phyloP scores from a whole-genome alignment of 805 yeast species.

The Danielia oregonensis region DNA sequence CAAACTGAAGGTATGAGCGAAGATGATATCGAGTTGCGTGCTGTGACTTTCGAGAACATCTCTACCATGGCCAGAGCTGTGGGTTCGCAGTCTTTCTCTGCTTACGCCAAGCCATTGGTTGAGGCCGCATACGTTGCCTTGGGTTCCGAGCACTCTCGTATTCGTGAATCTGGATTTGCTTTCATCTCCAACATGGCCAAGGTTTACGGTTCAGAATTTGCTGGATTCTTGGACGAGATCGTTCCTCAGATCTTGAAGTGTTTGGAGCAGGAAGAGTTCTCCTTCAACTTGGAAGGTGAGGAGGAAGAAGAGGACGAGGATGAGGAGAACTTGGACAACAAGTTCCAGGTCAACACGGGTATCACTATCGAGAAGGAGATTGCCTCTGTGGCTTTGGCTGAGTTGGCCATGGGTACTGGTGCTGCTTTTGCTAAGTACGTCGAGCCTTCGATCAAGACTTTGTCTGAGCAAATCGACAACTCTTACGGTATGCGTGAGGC shows the following conservation, averaged over 20 bases:
- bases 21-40: slow-evolving; percentile 87
- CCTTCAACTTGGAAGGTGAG: slow-evolving; percentile 49
- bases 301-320: slow-evolving; percentile 51
- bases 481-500: slow-evolving; percentile 91
- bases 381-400: slow-evolving; percentile 86
- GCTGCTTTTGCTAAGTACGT: slow-evolving; percentile 74
- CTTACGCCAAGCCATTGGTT: slow-evolving; percentile 82
- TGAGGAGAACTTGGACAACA: slow-evolving; percentile 63
- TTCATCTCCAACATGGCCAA: slow-evolving; percentile 91
- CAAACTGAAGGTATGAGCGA: slow-evolving; percentile 75
- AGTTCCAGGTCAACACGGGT: slow-evolving; percentile 87
- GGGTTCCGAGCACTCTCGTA: slow-evolving; percentile 71
- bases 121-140: slow-evolving; percentile 82
- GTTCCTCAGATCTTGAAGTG: slow-evolving; percentile 83
- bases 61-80: slow-evolving; percentile 97
- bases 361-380: slow-evolving; percentile 93
- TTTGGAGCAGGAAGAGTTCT: slow-evolving; percentile 82
- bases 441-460: slow-evolving; percentile 59
- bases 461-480: slow-evolving; percentile 71
- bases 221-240: slow-evolving; percentile 76
- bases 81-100: slow-evolving; percentile 82
- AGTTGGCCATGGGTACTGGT: slow-evolving; percentile 84
- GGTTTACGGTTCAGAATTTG: slow-evolving; percentile 87
- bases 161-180: slow-evolving; percentile 93
- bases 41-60: slow-evolving; percentile 87